These are phyloP conservation scores for Artomyces pyxidatus DNA, from an alignment of 768 basidiomycete genomes.

Conservation along the genomic window DNA sequence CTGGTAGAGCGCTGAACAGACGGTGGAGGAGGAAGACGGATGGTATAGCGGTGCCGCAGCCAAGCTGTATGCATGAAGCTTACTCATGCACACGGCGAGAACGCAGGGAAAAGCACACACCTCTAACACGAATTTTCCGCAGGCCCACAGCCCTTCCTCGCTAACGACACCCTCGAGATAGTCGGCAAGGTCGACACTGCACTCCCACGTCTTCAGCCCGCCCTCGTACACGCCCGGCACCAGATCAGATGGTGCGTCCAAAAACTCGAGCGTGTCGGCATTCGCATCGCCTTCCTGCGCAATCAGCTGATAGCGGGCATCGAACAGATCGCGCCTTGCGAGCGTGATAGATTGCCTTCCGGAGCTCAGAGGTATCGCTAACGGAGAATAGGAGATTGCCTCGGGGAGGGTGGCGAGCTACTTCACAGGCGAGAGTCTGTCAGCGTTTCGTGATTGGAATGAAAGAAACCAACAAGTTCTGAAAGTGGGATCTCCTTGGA, in stretches of 20 bases:
- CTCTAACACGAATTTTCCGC: slow-evolving; percentile 62
- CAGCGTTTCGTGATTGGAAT: slow-evolving; percentile 16
- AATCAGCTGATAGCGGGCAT: slow-evolving; percentile 92
- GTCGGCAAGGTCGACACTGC: slow-evolving; percentile 77
- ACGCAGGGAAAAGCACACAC: slow-evolving; percentile 31
- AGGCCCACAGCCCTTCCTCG: slow-evolving; percentile 19
- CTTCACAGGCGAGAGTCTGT: too few relatives aligned
- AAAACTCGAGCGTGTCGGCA: slow-evolving; percentile 37
- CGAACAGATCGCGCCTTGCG: slow-evolving; percentile 82
- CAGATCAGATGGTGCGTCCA: slow-evolving; percentile 83
- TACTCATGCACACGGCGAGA: not conserved
- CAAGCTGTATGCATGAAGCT: slow-evolving; percentile 47
- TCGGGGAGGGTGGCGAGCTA: slow-evolving; percentile 68
- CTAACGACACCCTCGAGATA: slow-evolving; percentile 38
- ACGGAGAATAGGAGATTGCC: slow-evolving; percentile 72
- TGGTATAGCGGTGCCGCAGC: slow-evolving; percentile 90
- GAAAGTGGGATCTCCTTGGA: slow-evolving; percentile 25
- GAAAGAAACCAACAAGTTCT: slow-evolving; percentile 23
- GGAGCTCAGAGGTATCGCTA: slow-evolving; percentile 41
- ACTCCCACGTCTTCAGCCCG: slow-evolving; percentile 97
- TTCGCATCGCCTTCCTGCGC: slow-evolving; percentile 33
- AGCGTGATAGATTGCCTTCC: slow-evolving; percentile 28
- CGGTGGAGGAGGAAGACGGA: slow-evolving; percentile 62
- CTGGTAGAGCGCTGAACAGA: slow-evolving; percentile 35
- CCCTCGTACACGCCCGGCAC: slow-evolving; percentile 93